phyloP scores from a whole-genome alignment of 1,284 basidiomycete genomes.

The Cutaneotrichosporon sp. region DNA sequence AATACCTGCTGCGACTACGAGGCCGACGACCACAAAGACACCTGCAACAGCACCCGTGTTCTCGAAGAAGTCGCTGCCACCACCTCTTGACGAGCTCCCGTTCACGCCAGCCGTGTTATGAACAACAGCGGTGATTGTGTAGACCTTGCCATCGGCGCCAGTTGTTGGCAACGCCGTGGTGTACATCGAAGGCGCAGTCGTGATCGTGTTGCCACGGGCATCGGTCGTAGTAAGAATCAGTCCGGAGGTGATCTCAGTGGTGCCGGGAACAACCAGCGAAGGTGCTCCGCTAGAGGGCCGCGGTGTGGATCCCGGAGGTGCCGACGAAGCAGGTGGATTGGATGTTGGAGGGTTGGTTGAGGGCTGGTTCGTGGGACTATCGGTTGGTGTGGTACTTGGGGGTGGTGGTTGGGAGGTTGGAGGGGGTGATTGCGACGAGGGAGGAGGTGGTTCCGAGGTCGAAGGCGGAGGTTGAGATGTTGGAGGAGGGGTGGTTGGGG shows the following conservation, averaged over 20 bases:
- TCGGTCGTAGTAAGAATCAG: constrained; percentile 9
- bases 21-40: constrained; percentile 48
- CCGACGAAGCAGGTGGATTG: not conserved
- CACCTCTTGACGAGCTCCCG: constrained; percentile 12
- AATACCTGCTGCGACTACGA: constrained; percentile 42
- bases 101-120: constrained; percentile 27
- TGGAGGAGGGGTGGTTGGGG: not conserved
- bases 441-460: not conserved
- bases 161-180: constrained; percentile 3
- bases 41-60: constrained; percentile 50
- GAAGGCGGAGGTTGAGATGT: not conserved
- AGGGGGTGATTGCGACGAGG: no score
- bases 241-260: not conserved
- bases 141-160: constrained; percentile 22
- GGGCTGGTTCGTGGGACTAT: no score
- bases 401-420: not conserved
- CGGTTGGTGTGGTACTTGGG: not conserved
- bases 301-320: not conserved
- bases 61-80: constrained; percentile 40
- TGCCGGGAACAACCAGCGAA: not conserved
- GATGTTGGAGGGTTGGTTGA: not conserved
- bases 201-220: not conserved
- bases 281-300: not conserved
- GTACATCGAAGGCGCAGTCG: not conserved
- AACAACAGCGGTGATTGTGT: constrained; percentile 42